Evolutionary conservation across 495 filamentous ascomycete genomes (phyloP).

Genomic region (Astrocystis sublimbata): DNA sequence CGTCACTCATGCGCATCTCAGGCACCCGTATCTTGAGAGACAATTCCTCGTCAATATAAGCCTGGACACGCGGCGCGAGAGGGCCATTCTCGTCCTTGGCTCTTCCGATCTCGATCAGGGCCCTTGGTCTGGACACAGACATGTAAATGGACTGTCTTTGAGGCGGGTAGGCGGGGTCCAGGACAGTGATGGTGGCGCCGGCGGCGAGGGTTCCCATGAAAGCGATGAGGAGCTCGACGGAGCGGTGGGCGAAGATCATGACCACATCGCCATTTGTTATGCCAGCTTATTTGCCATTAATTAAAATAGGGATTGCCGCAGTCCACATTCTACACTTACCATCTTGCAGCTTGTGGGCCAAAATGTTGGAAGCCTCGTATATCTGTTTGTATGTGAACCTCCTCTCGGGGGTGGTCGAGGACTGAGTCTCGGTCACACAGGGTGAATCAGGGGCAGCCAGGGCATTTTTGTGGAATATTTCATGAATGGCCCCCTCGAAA

Average conservation of each 20-base stretch:
- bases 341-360: slow-evolving; percentile 74
- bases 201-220: slow-evolving; percentile 63
- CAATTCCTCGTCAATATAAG: slow-evolving; percentile 74
- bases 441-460: neutral
- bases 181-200: slow-evolving; percentile 74
- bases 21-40: slow-evolving; percentile 75
- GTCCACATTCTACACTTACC: too few relatives aligned
- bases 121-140: slow-evolving; percentile 77
- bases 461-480: slow-evolving; percentile 63
- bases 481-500: slow-evolving; percentile 78
- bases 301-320: too few relatives aligned
- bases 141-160: slow-evolving; percentile 83
- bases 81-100: slow-evolving; percentile 72
- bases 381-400: slow-evolving; percentile 88
- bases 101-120: slow-evolving; percentile 74
- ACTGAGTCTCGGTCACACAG: slow-evolving; percentile 58
- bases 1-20: slow-evolving; percentile 68
- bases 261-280: slow-evolving; percentile 80
- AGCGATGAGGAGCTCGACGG: slow-evolving; percentile 69
- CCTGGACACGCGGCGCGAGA: slow-evolving; percentile 66
- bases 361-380: slow-evolving; percentile 74
- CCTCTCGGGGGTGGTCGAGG: slow-evolving; percentile 57
- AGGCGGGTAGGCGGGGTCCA: slow-evolving; percentile 88
- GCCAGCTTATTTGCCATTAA: too few relatives aligned
- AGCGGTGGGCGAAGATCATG: slow-evolving; percentile 86